These are phyloP conservation scores for Pelargonium australe DNA, from an alignment of 441 rosid species.

Conservation along the genomic window DNA sequence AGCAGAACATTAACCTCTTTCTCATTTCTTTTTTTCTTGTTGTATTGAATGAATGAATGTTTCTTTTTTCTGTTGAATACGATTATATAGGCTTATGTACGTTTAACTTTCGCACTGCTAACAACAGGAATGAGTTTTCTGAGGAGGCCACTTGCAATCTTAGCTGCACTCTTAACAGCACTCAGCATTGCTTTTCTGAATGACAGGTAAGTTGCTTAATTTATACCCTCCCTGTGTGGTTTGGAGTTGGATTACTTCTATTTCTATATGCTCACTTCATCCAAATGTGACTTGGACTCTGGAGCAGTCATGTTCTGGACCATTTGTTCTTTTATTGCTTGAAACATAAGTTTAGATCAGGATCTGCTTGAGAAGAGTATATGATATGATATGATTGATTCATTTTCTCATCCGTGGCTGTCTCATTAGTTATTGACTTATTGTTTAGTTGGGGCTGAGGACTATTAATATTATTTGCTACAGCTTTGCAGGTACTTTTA, in stretches of 20 bases:
- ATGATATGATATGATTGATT: too few species aligned
- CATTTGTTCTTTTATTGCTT: neutral
- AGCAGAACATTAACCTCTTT: neutral
- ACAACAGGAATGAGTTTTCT: constrained; percentile 74
- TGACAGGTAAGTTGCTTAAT: constrained; percentile 52
- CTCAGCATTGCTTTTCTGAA: constrained; percentile 72
- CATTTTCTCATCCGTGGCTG: neutral
- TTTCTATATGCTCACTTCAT: neutral
- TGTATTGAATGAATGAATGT: neutral
- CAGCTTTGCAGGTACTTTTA: constrained; percentile 77
- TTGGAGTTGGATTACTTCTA: neutral
- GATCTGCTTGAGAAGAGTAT: neutral
- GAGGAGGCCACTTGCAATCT: constrained; percentile 70
- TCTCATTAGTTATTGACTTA: neutral
- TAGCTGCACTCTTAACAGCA: constrained; percentile 66
- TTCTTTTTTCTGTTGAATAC: neutral
- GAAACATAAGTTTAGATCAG: neutral
- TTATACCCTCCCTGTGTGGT: neutral
- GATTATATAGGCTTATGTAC: neutral
- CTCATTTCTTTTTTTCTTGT: neutral
- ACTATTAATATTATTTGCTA: constrained; percentile 19
- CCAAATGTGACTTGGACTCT: neutral
- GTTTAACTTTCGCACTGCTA: constrained; percentile 1
- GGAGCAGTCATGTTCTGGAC: neutral
- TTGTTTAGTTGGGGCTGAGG: constrained; percentile 15